These are phyloP conservation scores for Calonectria henricotiae DNA, from an alignment of 2,329 filamentous ascomycete species.

Conservation along the genomic window DNA sequence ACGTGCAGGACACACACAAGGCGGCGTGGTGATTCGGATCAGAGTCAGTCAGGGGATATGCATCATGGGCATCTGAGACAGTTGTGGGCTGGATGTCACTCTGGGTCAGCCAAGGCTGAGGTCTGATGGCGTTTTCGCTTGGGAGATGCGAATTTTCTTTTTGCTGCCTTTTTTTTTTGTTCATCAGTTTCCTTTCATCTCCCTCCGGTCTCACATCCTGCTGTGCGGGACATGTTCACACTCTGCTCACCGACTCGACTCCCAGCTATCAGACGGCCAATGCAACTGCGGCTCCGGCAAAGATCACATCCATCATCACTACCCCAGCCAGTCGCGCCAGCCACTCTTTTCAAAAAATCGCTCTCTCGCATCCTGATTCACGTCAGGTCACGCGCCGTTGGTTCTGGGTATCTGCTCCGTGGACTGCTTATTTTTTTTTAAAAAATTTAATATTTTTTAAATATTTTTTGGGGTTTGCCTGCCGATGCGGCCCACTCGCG, in stretches of 20 bases:
- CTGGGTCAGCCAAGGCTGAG: background rate
- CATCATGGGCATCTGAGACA: conserved; percentile 12
- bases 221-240: background rate
- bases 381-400: background rate
- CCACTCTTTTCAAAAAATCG: background rate
- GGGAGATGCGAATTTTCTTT: too few species aligned
- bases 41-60: background rate
- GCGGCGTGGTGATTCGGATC: conserved; percentile 5
- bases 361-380: conserved; percentile 9
- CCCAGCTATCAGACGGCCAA: background rate
- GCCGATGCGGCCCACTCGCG: background rate
- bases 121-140: background rate
- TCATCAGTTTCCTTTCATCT: background rate
- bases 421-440: background rate
- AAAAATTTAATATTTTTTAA: too few species aligned
- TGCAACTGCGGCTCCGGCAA: conserved; percentile 4
- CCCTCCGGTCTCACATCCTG: background rate
- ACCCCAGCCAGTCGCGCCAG: background rate
- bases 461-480: too few species aligned
- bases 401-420: conserved; percentile 11
- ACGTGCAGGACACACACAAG: background rate
- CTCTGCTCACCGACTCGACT: conserved; percentile 13
- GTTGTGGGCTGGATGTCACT: background rate
- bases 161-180: background rate
- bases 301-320: background rate